Base-by-base conservation (phyloP, 2,329 filamentous ascomycete genomes). In the Pseudomassariella vexata region DNA sequence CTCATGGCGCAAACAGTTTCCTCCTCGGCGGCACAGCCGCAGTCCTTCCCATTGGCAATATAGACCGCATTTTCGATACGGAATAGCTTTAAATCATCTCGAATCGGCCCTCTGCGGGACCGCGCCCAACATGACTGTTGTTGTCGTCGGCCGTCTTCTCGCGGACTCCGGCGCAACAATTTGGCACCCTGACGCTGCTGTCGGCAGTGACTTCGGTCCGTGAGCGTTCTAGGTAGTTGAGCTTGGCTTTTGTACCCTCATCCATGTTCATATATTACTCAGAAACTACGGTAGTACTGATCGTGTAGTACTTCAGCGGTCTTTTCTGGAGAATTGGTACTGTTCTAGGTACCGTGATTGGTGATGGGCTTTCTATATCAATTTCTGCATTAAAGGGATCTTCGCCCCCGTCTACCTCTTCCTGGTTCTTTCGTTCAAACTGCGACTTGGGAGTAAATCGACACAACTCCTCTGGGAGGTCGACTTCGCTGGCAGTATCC, bases 301-400 rank as follows among this genome's bases (percentile, higher is more conserved):
- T n/a, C n/a, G n/a, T n/a, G n/a, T n/a, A n/a, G n/a, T n/a, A n/a
- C n/a, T n/a, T n/a, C 6, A 45, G 46, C 4, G 54, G 53, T 2
- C 28, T 59, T 5, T 38, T 47, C 1, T 69, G 63, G 60, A 63
- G 65, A 22, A 29, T 63, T 5, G 66, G 65, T 9, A 58, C 52
- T 8, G 54, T 68, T 5, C 45, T 70, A 3, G 67, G 67, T 0
- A 66, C 65, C 1, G 52, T 70, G n/a, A n/a, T 0, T 69, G 65
- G 65, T 36, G 65, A 28, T 65, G 57, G 56, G 51, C 50, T 2
- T 67, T 66, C 36, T 78, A 78, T 44, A 68, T 76, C 53, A 76
- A 76, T 39, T 55, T 76, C 1, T 52, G 68, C 27, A 59, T 66
- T 1, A 70, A 53, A 4, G 63, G 39, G 20, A 47, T 61, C 22